Evolutionary conservation across 768 basidiomycete genomes (phyloP).

Genomic region (Hypholoma sublateritium): DNA sequence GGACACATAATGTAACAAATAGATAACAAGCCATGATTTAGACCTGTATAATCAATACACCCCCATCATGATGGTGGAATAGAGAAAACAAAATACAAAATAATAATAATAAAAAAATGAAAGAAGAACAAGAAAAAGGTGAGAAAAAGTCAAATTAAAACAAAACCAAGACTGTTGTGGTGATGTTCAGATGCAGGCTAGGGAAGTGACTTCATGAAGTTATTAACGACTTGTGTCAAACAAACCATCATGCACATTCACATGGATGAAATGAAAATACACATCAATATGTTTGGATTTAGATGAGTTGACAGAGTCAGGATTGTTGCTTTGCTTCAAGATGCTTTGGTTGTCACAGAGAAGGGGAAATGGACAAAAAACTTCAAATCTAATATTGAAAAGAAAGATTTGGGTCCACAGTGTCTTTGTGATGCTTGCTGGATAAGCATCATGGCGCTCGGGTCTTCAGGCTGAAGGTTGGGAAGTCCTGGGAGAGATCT

Average conservation of each 20-base stretch:
- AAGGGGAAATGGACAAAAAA: constrained; percentile 1
- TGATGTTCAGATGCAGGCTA: background rate
- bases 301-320: constrained; percentile 1
- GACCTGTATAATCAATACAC: background rate
- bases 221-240: constrained; percentile 29
- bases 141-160: background rate
- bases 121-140: background rate
- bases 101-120: background rate
- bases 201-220: constrained; percentile 35
- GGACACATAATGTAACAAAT: background rate
- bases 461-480: no score
- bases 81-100: background rate
- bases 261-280: constrained; percentile 9
- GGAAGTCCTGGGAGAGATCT: no score
- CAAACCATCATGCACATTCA: background rate
- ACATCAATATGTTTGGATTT: constrained; percentile 13
- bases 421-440: constrained; percentile 16
- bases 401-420: constrained; percentile 29
- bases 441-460: no score
- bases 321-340: background rate
- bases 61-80: background rate
- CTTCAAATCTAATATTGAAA: background rate
- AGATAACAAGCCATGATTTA: background rate
- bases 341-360: constrained; percentile 9
- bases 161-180: background rate